Evolutionary conservation across 2,329 filamentous ascomycete species (phyloP).

Genomic region (Aspergillus pseudoglaucus): DNA sequence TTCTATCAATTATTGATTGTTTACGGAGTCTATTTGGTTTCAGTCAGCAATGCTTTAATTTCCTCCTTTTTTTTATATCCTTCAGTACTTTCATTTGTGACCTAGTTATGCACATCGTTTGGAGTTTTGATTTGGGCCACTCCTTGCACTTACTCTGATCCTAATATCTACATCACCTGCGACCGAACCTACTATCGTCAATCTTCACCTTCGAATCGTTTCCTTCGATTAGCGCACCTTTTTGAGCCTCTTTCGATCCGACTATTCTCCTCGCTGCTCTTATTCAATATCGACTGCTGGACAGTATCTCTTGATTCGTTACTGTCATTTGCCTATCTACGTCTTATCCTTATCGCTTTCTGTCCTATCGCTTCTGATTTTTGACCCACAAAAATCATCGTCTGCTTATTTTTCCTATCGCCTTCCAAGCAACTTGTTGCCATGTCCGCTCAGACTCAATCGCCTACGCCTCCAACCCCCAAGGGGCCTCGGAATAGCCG

Average conservation of each 20-base stretch:
- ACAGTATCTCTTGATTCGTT: constrained; percentile 20
- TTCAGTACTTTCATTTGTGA: constrained; percentile 3
- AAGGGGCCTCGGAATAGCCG: constrained; percentile 34
- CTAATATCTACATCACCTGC: constrained; percentile 9
- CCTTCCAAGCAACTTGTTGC: constrained; percentile 29
- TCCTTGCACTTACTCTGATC: constrained; percentile 9
- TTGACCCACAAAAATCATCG: constrained; percentile 12
- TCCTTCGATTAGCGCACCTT: neutral
- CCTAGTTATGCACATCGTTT: constrained; percentile 15
- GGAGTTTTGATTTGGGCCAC: constrained; percentile 9
- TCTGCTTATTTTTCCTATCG: constrained; percentile 40
- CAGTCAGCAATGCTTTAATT: neutral
- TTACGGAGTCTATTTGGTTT: constrained; percentile 6
- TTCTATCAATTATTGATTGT: constrained; percentile 14
- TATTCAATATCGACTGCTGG: constrained; percentile 28
- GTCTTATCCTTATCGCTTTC: constrained; percentile 17
- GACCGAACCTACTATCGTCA: neutral
- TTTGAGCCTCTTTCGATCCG: neutral
- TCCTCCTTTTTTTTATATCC: constrained; percentile 4
- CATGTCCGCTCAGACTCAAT: constrained; percentile 43
- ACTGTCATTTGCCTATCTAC: constrained; percentile 8
- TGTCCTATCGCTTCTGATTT: constrained; percentile 13
- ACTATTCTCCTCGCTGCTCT: constrained; percentile 3
- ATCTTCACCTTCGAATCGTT: neutral
- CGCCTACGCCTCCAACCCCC: constrained; percentile 30